phyloP scores from a whole-genome alignment of 2,329 filamentous ascomycete genomes.

The Cercospora zeina region DNA sequence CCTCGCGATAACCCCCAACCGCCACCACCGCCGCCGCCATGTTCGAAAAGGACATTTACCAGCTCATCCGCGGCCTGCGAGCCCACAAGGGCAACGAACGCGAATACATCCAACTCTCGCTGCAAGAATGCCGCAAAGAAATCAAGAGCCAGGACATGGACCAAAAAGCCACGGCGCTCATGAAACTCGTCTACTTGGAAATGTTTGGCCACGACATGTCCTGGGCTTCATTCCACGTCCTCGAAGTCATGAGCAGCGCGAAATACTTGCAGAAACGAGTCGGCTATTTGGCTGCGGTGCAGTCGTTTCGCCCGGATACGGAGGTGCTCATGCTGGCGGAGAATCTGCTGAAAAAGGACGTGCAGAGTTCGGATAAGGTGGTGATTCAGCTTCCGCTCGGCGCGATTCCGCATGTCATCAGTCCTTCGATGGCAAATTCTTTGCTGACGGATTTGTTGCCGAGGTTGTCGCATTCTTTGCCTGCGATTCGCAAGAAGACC shows the following conservation, averaged over 20 bases:
- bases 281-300: conserved; percentile 90
- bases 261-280: conserved; percentile 96
- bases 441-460: conserved; percentile 83
- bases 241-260: conserved; percentile 96
- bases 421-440: conserved; percentile 85
- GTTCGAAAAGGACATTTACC: conserved; percentile 99
- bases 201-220: conserved; percentile 99
- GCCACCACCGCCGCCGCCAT: conserved; percentile 50
- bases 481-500: conserved; percentile 89
- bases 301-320: conserved; percentile 93
- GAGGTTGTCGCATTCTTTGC: conserved; percentile 79
- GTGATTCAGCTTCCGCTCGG: conserved; percentile 83
- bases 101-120: conserved; percentile 88
- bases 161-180: conserved; percentile 89
- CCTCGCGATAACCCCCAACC: not conserved
- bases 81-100: conserved; percentile 94
- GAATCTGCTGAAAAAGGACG: conserved; percentile 93
- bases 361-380: conserved; percentile 69
- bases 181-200: conserved; percentile 96
- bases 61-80: conserved; percentile 93
- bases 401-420: conserved; percentile 93
- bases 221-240: conserved; percentile 96
- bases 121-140: conserved; percentile 94
- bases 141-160: conserved; percentile 95
- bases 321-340: conserved; percentile 97